A percentile compares a stretch with the other conserved stretches of the same genome.
phyloP scores from a whole-genome alignment of 1,139 yeast species.

The Candida albicans region DNA sequence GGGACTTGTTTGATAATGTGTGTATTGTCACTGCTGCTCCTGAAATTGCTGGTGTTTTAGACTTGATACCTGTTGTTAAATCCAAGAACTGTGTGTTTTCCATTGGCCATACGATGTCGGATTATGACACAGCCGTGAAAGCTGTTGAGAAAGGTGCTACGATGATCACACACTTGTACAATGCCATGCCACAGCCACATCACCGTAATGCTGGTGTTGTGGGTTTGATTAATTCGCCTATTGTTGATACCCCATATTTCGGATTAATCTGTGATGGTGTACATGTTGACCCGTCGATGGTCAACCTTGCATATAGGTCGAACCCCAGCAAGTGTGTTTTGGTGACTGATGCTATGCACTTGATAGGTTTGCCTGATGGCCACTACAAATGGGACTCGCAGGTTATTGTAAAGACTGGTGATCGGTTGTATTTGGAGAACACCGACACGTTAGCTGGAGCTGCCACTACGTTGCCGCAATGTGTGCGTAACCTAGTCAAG shows the following conservation, averaged over 20 bases:
- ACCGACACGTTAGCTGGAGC: constrained; percentile 66
- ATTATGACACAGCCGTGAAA: constrained; percentile 46
- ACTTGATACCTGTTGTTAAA: constrained; percentile 43
- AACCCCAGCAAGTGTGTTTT: constrained; percentile 57
- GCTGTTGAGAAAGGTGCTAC: constrained; percentile 56
- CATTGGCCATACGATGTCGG: constrained; percentile 58
- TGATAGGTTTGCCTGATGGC: constrained; percentile 54
- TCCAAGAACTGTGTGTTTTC: constrained; percentile 44
- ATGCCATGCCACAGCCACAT: constrained; percentile 70
- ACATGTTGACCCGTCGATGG: constrained; percentile 62
- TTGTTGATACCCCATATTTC: constrained; percentile 45
- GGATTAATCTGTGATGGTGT: constrained; percentile 65
- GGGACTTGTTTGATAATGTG: constrained; percentile 45
- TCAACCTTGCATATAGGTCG: constrained; percentile 52
- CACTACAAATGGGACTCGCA: constrained; percentile 51
- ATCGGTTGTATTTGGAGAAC: constrained; percentile 50
- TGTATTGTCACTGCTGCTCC: constrained; percentile 64
- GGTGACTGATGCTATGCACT: constrained; percentile 64
- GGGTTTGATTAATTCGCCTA: constrained; percentile 51
- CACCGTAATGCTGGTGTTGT: constrained; percentile 62
- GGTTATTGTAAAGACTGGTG: constrained; percentile 51
- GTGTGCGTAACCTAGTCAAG: constrained; percentile 51
- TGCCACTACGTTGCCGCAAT: constrained; percentile 56
- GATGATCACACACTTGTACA: constrained; percentile 64
- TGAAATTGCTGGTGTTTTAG: constrained; percentile 56